Conservation (phyloP, 2,329 filamentous ascomycete genomes). For the Aschersonia sp. region DNA sequence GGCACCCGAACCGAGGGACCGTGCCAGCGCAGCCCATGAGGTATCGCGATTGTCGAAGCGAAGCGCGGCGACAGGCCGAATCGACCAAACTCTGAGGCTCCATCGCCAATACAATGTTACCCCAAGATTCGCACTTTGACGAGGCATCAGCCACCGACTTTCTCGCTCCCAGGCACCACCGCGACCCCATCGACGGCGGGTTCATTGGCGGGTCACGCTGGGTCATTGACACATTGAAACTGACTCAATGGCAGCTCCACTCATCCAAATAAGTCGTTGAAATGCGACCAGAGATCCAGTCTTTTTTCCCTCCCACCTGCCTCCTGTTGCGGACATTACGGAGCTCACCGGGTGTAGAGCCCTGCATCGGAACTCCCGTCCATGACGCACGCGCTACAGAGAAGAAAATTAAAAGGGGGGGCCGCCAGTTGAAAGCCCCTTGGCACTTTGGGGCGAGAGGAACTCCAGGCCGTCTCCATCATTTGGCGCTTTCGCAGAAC, state of each 20-base stretch:
- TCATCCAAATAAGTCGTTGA: too few species aligned
- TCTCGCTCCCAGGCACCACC: not conserved
- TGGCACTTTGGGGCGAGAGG: too few species aligned
- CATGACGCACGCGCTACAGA: not conserved
- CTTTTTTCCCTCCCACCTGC: not conserved
- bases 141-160: not conserved
- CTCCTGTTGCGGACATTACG: not conserved
- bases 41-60: not conserved
- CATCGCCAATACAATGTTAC: not conserved
- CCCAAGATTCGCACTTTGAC: not conserved
- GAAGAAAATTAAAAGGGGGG: not conserved
- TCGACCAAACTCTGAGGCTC: not conserved
- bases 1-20: too few species aligned
- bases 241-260: constrained; percentile 2
- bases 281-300: not conserved
- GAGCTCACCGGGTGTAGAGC: constrained; percentile 1
- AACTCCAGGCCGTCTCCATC: too few species aligned
- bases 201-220: constrained; percentile 2
- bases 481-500: too few species aligned
- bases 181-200: not conserved
- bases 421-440: too few species aligned
- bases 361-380: not conserved
- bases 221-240: constrained; percentile 8
- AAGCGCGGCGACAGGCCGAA: not conserved
- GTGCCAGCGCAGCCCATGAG: too few species aligned